Base-by-base conservation (phyloP, 2,329 filamentous ascomycete species). In the Lachnellula arida region DNA sequence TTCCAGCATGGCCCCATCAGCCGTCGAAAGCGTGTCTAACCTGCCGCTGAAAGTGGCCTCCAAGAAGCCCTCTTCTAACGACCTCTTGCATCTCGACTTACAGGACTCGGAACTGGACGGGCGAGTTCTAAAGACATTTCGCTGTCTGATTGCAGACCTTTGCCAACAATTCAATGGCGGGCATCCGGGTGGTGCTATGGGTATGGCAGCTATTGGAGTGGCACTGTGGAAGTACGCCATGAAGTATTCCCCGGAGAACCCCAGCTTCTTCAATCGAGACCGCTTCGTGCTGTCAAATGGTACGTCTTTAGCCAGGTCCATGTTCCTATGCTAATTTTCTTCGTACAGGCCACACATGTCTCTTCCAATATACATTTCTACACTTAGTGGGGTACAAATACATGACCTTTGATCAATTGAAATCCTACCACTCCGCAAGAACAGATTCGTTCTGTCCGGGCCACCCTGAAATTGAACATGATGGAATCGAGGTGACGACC, bases 81-180 rank as follows among this genome's bases (percentile, higher is more conserved):
- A 32, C 28, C 9, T 32, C 28, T 32, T 32, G 28, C 1, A 32
- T 32, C 28, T 32, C 28, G 28, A 32, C 28, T 32, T 32, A 32
- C 28, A 32, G 28, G 28, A 32, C 9, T 11, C 28, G 11, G 28
- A 32, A 32, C 28, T 32, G 28, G 28, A 32, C 28, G 28, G 28
- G 28, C 28, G 28, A 15, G 81, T 85, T 2, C 70, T 88, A 50
- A 78, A 77, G 62, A 81, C 80, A 5, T 86, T 87, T 65, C 75
- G 85, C 53, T 73, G 80, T 49, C 71, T 88, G 32, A 84, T 88
- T 56, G 83, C 85, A 46, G 86, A 89, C 66, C 71, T 89, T 3
- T 88, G 84, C 64, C 78, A 88, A 67, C 85, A 88, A 61, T 89
- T 87, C 70, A 81, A 81, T 59, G 84, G 84, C 37, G 86, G 86